phyloP scores from a whole-genome alignment of 768 basidiomycete species.

The Suillus plorans region DNA sequence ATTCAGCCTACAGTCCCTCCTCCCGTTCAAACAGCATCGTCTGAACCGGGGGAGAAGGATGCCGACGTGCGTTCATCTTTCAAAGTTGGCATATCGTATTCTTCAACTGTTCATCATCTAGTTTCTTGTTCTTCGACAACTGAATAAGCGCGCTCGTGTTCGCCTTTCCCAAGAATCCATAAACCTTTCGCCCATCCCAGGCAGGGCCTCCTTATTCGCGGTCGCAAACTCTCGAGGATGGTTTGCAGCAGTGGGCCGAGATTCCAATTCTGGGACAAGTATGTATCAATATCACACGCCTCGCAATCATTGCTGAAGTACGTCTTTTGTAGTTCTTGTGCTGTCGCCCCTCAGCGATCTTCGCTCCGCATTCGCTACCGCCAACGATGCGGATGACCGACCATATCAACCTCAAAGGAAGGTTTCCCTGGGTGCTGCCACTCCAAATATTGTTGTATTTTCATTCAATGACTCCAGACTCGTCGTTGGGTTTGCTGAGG shows the following conservation, averaged over 20 bases:
- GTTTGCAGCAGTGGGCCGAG: constrained; percentile 62
- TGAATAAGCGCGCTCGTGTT: constrained; percentile 65
- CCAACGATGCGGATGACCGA: constrained; percentile 37
- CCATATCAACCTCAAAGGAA: constrained; percentile 54
- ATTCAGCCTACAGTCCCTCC: constrained; percentile 24
- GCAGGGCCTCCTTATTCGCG: constrained; percentile 55
- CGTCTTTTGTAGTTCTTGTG: constrained; percentile 47
- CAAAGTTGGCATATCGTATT: background rate
- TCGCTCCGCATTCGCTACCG: constrained; percentile 48
- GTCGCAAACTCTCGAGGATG: constrained; percentile 61
- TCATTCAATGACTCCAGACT: constrained; percentile 60
- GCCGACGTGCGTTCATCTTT: constrained; percentile 24
- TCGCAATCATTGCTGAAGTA: background rate
- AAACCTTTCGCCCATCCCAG: constrained; percentile 38
- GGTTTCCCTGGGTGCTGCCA: constrained; percentile 41
- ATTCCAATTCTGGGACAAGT: constrained; percentile 38
- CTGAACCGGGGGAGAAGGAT: constrained; percentile 28
- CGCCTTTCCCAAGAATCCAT: constrained; percentile 55
- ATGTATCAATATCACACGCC: constrained; percentile 14
- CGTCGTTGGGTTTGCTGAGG: constrained; percentile 56
- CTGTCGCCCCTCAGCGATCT: constrained; percentile 62
- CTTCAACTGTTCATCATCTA: constrained; percentile 18
- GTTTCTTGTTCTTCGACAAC: constrained; percentile 39
- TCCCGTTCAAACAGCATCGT: constrained; percentile 24
- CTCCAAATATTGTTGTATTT: constrained; percentile 56